Conservation (phyloP, 2,329 filamentous ascomycete species). For the Phaeophleospora eucalypticola region DNA sequence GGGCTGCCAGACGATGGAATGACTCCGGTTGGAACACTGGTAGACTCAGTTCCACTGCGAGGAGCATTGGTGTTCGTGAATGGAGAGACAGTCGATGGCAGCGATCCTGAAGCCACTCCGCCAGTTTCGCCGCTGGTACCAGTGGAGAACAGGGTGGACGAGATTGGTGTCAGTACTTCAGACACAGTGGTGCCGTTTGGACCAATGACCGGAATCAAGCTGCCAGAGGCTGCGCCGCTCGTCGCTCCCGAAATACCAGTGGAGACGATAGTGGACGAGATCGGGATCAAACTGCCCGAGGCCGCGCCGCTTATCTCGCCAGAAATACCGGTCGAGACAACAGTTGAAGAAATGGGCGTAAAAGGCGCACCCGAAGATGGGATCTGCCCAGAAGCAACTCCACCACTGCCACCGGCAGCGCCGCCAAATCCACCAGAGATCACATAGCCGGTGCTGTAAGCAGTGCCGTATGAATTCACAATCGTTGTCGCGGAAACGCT, state of each 20-base stretch:
- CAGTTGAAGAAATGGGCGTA: constrained; percentile 11
- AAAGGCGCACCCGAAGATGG: constrained; percentile 4
- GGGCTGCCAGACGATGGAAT: constrained; percentile 4
- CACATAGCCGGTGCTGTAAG: constrained; percentile 21
- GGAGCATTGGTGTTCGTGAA: constrained; percentile 7
- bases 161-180: constrained; percentile 5
- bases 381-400: constrained; percentile 3
- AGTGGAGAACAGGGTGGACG: constrained; percentile 3
- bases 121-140: constrained; percentile 10
- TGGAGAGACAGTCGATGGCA: constrained; percentile 3
- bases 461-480: constrained; percentile 19
- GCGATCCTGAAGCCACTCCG: constrained; percentile 5
- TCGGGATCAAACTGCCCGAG: background rate
- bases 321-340: constrained; percentile 6
- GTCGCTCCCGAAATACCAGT: constrained; percentile 6
- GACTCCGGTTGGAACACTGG: constrained; percentile 1
- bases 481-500: constrained; percentile 15
- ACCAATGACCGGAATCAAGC: background rate
- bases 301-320: constrained; percentile 1
- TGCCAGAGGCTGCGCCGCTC: constrained; percentile 3
- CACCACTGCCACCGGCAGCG: constrained; percentile 11
- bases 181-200: background rate
- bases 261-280: constrained; percentile 4
- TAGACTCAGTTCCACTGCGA: constrained; percentile 7
- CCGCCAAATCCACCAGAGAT: constrained; percentile 17